These are phyloP conservation scores for Candida taoyuanica DNA, from an alignment of 805 yeast genomes.

Conservation along the genomic window DNA sequence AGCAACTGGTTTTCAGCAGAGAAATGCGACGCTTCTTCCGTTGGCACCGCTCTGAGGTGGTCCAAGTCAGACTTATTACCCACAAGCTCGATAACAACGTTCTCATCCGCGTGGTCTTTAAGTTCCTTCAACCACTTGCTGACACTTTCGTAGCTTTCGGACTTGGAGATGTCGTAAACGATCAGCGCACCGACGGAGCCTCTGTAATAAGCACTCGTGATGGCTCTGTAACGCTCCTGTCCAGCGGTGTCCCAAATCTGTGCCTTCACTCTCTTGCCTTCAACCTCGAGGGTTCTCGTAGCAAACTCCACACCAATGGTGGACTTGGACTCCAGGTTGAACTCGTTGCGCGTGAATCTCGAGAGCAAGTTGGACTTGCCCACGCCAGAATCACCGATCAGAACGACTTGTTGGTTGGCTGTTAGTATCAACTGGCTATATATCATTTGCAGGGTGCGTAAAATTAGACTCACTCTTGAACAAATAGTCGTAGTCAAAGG, in stretches of 20 bases:
- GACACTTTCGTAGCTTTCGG: conserved; percentile 80
- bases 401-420: conserved; percentile 54
- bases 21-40: conserved; percentile 94
- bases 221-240: conserved; percentile 97
- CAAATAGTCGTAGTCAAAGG: conserved; percentile 83
- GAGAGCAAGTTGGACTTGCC: conserved; percentile 93
- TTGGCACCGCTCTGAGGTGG: conserved; percentile 93
- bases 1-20: conserved; percentile 88
- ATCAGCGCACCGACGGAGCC: conserved; percentile 98
- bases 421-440: conserved; percentile 6
- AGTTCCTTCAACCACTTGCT: conserved; percentile 88
- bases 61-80: conserved; percentile 90
- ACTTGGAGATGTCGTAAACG: conserved; percentile 91
- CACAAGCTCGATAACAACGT: conserved; percentile 89
- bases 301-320: conserved; percentile 99
- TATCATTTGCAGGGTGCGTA: not conserved
- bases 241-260: conserved; percentile 99
- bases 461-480: conserved; percentile 54
- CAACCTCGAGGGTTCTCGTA: conserved; percentile 86
- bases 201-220: conserved; percentile 93
- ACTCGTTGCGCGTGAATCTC: conserved; percentile 93
- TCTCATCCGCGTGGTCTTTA: conserved; percentile 88
- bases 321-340: conserved; percentile 87
- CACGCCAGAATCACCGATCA: conserved; percentile 96
- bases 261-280: conserved; percentile 79